Percentiles rank a stretch among this genome's conserved stretches.
These are phyloP conservation scores for Ambrosiella cleistominuta DNA, from an alignment of 2,329 filamentous ascomycete genomes.

Conservation along the genomic window DNA sequence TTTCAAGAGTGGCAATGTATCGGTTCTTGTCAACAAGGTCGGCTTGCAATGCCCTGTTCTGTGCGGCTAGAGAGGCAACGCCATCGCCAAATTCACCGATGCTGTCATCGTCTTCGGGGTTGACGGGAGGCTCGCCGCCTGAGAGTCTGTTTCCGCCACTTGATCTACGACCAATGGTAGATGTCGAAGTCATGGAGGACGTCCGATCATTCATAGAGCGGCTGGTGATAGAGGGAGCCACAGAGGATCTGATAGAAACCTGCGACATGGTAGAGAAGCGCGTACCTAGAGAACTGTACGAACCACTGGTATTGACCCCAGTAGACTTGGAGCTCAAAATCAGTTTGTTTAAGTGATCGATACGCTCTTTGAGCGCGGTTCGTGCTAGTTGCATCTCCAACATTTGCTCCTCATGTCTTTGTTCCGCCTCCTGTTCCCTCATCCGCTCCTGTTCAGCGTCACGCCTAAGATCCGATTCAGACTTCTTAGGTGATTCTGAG, in stretches of 20 bases:
- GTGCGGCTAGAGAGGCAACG: conserved; percentile 61
- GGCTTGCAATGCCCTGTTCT: conserved; percentile 82
- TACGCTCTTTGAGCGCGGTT: conserved; percentile 89
- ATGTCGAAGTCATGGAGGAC: conserved; percentile 48
- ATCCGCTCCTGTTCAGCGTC: conserved; percentile 56
- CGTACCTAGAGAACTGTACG: conserved; percentile 49
- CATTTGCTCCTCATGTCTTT: conserved; percentile 91
- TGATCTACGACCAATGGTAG: conserved; percentile 39
- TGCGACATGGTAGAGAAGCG: conserved; percentile 45
- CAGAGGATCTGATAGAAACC: conserved; percentile 46
- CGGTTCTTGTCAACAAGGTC: conserved; percentile 93
- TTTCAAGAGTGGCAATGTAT: conserved; percentile 87
- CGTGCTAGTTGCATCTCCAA: conserved; percentile 94
- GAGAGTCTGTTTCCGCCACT: conserved; percentile 25
- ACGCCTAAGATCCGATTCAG: conserved; percentile 35
- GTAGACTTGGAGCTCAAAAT: conserved; percentile 92
- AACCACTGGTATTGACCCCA: conserved; percentile 69
- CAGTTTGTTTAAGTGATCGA: conserved; percentile 86
- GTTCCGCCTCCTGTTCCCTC: conserved; percentile 61
- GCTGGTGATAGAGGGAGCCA: conserved; percentile 42
- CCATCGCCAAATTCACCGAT: conserved; percentile 75
- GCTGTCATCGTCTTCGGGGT: conserved; percentile 46
- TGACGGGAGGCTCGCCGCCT: conserved; percentile 20
- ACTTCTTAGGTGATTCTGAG: conserved; percentile 3
- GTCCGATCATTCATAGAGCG: conserved; percentile 41